Conservation (phyloP, 2,329 filamentous ascomycete genomes). For the Coniochaeta hoffmannii region DNA sequence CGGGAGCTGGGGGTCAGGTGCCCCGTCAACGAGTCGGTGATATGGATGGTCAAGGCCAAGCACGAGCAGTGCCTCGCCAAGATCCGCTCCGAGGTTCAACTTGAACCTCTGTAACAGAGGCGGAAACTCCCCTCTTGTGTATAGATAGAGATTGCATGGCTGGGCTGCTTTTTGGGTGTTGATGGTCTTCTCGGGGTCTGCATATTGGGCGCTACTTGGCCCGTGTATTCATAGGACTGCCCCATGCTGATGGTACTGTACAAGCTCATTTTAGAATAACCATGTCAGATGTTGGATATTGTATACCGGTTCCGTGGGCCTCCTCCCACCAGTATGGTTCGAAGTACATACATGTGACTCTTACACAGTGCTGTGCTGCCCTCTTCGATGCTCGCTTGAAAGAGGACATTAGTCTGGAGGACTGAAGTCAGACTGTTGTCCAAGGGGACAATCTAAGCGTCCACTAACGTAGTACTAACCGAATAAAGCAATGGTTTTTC, state of each 20-base stretch:
- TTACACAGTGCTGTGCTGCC: too few relatives aligned
- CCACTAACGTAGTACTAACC: neutral
- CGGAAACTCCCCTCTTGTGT: neutral
- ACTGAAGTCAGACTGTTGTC: too few relatives aligned
- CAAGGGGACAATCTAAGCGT: neutral
- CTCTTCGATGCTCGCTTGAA: too few relatives aligned
- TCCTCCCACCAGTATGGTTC: too few relatives aligned
- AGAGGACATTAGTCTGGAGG: too few relatives aligned
- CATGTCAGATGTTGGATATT: too few relatives aligned
- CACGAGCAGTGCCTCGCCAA: conserved; percentile 23
- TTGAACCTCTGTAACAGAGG: conserved; percentile 5
- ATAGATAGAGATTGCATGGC: neutral
- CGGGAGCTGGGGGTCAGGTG: conserved; percentile 65
- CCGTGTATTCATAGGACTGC: neutral
- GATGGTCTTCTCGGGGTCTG: neutral
- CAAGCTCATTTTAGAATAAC: too few relatives aligned
- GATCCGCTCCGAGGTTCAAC: neutral
- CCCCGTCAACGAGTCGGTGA: conserved; percentile 64
- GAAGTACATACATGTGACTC: too few relatives aligned
- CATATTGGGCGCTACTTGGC: neutral
- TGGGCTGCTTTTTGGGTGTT: neutral
- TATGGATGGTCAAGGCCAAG: conserved; percentile 68
- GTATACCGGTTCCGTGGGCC: too few relatives aligned
- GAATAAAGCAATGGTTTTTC: neutral
- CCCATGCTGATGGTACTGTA: too few relatives aligned